A percentile compares a stretch with the other conserved stretches of the same genome.
These are phyloP conservation scores for Phlebiopsis flavidoalba DNA, from an alignment of 768 basidiomycete genomes.

Conservation along the genomic window DNA sequence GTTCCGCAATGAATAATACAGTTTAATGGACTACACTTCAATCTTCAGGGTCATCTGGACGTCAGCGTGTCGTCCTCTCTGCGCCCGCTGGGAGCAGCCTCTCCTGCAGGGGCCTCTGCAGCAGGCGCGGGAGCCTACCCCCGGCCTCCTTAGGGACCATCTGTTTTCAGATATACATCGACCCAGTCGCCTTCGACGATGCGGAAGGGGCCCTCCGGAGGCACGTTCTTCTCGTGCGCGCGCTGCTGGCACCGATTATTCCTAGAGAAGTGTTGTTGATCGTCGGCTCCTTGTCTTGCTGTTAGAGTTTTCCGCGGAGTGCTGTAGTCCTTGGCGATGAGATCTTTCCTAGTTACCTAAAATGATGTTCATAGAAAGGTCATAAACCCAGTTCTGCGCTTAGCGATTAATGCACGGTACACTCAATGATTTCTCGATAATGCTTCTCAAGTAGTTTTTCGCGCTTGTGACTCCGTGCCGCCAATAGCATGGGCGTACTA, in stretches of 20 bases:
- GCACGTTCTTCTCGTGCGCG: constrained; percentile 46
- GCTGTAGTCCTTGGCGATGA: constrained; percentile 96
- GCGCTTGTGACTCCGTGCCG: constrained; percentile 95
- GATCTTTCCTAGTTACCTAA: constrained; percentile 79
- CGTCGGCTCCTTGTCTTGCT: constrained; percentile 96
- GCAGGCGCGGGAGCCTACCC: constrained; percentile 30
- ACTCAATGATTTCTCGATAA: constrained; percentile 76
- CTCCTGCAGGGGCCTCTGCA: constrained; percentile 36
- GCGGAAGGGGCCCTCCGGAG: constrained; percentile 63
- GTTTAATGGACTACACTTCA: background rate
- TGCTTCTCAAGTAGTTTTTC: constrained; percentile 98
- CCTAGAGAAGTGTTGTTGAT: constrained; percentile 93
- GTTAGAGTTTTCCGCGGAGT: constrained; percentile 91
- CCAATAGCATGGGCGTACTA: constrained; percentile 99
- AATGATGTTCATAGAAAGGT: background rate
- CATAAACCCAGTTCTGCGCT: background rate
- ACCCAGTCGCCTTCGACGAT: constrained; percentile 84
- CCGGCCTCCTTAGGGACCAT: constrained; percentile 70
- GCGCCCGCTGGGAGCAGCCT: constrained; percentile 30
- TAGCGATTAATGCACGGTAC: constrained; percentile 42
- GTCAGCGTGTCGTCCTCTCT: constrained; percentile 63
- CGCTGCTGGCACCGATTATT: constrained; percentile 78
- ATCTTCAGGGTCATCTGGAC: constrained; percentile 81
- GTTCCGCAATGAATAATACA: constrained; percentile 2
- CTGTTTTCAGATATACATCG: constrained; percentile 63